Evolutionary conservation across 2,329 filamentous ascomycete species (phyloP).

Genomic region (Leptographium lundbergii): DNA sequence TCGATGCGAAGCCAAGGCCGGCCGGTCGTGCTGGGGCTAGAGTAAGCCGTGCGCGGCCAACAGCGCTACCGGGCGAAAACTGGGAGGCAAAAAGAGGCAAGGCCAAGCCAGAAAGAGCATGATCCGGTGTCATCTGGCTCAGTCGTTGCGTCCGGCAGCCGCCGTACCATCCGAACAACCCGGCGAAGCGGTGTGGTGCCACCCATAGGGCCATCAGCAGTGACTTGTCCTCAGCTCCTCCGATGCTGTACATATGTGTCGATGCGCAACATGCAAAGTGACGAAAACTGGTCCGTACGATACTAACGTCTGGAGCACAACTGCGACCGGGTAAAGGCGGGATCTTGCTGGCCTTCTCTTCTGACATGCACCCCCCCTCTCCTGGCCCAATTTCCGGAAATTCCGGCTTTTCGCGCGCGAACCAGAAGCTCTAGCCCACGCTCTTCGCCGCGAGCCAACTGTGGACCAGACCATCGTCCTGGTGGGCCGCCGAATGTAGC

Average conservation of each 20-base stretch:
- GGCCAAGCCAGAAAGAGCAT: neutral
- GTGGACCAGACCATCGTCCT: neutral
- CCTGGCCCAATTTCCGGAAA: constrained; percentile 5
- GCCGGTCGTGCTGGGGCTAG: neutral
- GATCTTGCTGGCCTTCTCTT: neutral
- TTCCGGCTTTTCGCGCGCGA: neutral
- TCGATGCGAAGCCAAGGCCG: neutral
- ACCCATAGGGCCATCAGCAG: neutral
- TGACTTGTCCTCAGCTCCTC: neutral
- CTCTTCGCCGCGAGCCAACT: neutral
- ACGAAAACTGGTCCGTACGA: neutral
- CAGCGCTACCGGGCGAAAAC: neutral
- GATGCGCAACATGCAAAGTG: neutral
- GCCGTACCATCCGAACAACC: neutral
- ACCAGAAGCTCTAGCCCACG: neutral
- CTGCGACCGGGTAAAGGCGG: neutral
- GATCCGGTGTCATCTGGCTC: neutral
- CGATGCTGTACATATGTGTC: neutral
- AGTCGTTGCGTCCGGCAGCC: neutral
- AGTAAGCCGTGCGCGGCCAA: neutral
- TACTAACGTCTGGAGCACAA: neutral
- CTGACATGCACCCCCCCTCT: neutral
- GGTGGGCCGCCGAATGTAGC: neutral
- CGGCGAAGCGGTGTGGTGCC: neutral
- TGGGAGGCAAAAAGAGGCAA: neutral